Evolutionary conservation across 164 flowering plant species (phyloP), one percentile per base, ranked within the genome.

Genomic region (Euptelea pleiosperma): DNA sequence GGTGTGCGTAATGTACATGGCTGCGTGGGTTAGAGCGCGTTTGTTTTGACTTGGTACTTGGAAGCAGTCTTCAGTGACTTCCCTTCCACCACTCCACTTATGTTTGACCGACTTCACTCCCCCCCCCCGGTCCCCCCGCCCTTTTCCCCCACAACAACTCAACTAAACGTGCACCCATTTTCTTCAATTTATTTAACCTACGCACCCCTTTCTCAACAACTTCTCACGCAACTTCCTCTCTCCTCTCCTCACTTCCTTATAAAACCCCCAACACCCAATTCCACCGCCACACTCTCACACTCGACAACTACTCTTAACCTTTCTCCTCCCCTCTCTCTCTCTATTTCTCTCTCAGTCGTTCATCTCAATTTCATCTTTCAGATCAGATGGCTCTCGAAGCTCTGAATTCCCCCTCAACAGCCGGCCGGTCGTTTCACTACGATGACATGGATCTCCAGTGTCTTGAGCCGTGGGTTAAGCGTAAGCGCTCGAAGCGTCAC

Each of bases 401-500:
- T 18, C 48, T 79, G 39, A 76, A 68, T 37, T 77, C 84, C 2
- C 75, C 82, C 0, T 73, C 69, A 2, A 54, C 75, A 3, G 41
- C 70, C 3, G 28, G 73, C 6, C 40, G 66, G 0, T 19, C 65
- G 0, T 67, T 73, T 52, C 37, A 52, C 21, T 41, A 46, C 8
- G 71, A 70, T 4, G 68, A 57, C 18, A 8, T 59, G n/a, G 62
- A 52, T 10, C 39, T 34, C 7, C 55, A 55, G 25, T 51, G 25
- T 54, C 62, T 55, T 18, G 77, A 79, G 58, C 65, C 79, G 4
- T 78, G 82, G 82, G 55, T 70, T 1, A 84, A 82, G 71, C 67
- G 82, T 25, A 82, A 82, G 66, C 75, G 86, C 0, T 73, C 85
- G 25, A 82, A 79, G 69, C 77, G 86, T 1, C 64, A 73, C 3